These are phyloP conservation scores for Penicillium sp. DNA, from an alignment of 2,329 filamentous ascomycete genomes.

Conservation along the genomic window DNA sequence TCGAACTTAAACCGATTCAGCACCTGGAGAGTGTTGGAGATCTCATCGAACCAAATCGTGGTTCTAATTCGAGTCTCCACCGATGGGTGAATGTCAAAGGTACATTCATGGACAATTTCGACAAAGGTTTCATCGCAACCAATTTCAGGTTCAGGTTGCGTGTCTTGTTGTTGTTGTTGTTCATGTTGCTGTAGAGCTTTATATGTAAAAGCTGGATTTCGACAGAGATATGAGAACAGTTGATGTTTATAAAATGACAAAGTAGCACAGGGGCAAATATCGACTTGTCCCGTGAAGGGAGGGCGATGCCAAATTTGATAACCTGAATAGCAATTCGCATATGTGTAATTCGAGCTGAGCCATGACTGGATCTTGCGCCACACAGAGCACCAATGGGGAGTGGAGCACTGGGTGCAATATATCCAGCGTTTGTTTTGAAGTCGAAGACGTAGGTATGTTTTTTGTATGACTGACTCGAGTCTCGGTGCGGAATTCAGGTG, in stretches of 20 bases:
- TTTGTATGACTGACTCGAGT: neutral
- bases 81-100: conserved; percentile 2
- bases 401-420: conserved; percentile 3
- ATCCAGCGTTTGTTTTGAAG: conserved; percentile 2
- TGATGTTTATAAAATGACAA: conserved; percentile 3
- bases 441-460: conserved; percentile 1
- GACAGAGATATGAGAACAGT: conserved; percentile 3
- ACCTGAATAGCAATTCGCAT: neutral
- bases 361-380: conserved; percentile 1
- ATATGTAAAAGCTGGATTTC: conserved; percentile 1
- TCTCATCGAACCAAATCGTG: conserved; percentile 4
- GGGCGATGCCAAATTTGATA: conserved; percentile 5
- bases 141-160: conserved; percentile 1
- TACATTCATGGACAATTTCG: conserved; percentile 1
- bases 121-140: conserved; percentile 3
- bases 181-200: neutral
- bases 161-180: neutral
- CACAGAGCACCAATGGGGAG: conserved; percentile 2
- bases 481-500: neutral
- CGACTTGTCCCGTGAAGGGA: conserved; percentile 3
- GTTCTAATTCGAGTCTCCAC: conserved; percentile 1
- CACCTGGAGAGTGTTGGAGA: conserved; percentile 3
- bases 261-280: conserved; percentile 1
- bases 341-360: neutral
- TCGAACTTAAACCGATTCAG: conserved; percentile 1